Percentiles rank a stretch among this genome's conserved stretches.
Conservation (phyloP, 768 basidiomycete species). For the Phanerochaete carnosa region DNA sequence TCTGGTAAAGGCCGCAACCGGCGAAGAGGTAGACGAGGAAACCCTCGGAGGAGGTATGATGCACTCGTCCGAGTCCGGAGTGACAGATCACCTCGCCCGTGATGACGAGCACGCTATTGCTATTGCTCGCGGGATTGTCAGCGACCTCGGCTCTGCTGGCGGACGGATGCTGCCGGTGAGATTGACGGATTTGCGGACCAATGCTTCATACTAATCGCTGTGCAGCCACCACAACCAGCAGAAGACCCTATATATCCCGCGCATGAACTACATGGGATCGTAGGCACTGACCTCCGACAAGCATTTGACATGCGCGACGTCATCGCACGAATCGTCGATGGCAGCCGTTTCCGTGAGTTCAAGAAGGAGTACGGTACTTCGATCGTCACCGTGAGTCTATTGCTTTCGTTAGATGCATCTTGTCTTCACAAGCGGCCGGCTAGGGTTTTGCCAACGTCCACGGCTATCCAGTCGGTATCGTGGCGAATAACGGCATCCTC, state of each 20-base stretch:
- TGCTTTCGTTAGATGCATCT: not conserved
- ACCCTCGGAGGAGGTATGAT: slow-evolving; percentile 86
- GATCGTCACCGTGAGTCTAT: slow-evolving; percentile 69
- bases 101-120: slow-evolving; percentile 85
- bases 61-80: slow-evolving; percentile 90
- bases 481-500: slow-evolving; percentile 93
- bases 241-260: slow-evolving; percentile 79
- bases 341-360: slow-evolving; percentile 90
- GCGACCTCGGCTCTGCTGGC: slow-evolving; percentile 71
- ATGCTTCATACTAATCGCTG: not conserved
- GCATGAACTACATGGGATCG: slow-evolving; percentile 85
- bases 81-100: slow-evolving; percentile 82
- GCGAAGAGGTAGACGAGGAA: slow-evolving; percentile 91
- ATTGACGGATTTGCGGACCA: not conserved
- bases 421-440: not conserved
- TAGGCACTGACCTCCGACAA: slow-evolving; percentile 86
- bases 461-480: slow-evolving; percentile 86
- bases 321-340: slow-evolving; percentile 88
- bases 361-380: slow-evolving; percentile 94
- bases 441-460: slow-evolving; percentile 89
- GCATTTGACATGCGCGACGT: slow-evolving; percentile 93
- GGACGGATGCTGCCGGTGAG: slow-evolving; percentile 48
- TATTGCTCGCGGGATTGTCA: slow-evolving; percentile 72
- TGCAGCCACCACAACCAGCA: slow-evolving; percentile 51
- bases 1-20: slow-evolving; percentile 91